These are phyloP conservation scores for Allomyces javanicus DNA, from an alignment of 192 early-diverging fungal genomes.

Conservation along the genomic window DNA sequence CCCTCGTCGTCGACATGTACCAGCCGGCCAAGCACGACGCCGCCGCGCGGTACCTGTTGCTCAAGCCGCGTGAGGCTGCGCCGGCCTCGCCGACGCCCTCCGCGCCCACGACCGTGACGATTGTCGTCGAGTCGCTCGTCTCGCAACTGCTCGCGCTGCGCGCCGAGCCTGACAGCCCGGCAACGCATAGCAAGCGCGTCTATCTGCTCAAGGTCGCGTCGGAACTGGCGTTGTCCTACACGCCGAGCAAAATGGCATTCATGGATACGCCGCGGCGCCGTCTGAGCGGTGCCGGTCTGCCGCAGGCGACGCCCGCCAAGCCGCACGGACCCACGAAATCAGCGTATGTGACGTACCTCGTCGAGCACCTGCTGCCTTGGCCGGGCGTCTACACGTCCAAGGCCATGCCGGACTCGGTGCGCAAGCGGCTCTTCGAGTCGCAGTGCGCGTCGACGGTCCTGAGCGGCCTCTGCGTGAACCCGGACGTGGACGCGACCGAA, in stretches of 20 bases:
- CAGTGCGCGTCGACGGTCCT: constrained; percentile 46
- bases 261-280: constrained; percentile 33
- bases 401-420: constrained; percentile 14
- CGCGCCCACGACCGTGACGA: constrained; percentile 13
- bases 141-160: neutral
- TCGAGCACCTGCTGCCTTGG: constrained; percentile 23
- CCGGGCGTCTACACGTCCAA: constrained; percentile 12
- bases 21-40: constrained; percentile 45
- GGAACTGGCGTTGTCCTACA: constrained; percentile 74
- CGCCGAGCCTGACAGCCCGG: constrained; percentile 10
- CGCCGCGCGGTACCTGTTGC: constrained; percentile 33
- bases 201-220: constrained; percentile 72
- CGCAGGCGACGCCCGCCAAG: constrained; percentile 18
- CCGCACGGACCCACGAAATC: constrained; percentile 12
- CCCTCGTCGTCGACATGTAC: constrained; percentile 39
- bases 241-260: constrained; percentile 51
- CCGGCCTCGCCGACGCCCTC: constrained; percentile 13
- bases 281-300: constrained; percentile 11
- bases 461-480: constrained; percentile 26
- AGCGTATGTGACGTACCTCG: constrained; percentile 19
- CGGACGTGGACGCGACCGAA: neutral
- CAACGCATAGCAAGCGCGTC: constrained; percentile 31
- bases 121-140: constrained; percentile 2
- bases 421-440: constrained; percentile 39
- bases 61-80: constrained; percentile 22